Conservation (phyloP, 2,329 filamentous ascomycete genomes). For the Dichotomopilus funicola region DNA sequence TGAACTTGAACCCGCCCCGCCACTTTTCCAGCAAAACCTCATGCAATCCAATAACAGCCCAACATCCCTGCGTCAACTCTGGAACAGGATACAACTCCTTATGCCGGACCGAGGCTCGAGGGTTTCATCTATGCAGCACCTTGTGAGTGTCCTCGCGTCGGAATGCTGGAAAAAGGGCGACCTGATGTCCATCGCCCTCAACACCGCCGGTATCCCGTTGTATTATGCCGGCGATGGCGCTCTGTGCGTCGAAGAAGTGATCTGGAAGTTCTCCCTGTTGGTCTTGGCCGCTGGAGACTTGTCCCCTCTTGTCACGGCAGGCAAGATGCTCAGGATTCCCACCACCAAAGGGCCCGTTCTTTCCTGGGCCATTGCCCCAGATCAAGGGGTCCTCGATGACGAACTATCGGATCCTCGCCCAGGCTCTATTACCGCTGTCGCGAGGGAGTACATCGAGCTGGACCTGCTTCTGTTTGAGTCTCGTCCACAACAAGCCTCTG, state of each 20-base stretch:
- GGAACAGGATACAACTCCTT: conserved; percentile 13
- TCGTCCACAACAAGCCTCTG: conserved; percentile 3
- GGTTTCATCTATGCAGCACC: conserved; percentile 18
- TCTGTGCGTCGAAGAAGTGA: conserved; percentile 11
- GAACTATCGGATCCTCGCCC: not conserved
- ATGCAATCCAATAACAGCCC: conserved; percentile 2
- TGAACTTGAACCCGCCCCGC: not conserved
- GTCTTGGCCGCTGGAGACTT: conserved; percentile 19
- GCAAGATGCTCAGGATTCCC: conserved; percentile 4
- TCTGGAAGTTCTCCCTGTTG: conserved; percentile 19
- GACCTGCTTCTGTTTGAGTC: conserved; percentile 18
- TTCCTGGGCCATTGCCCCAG: conserved; percentile 15
- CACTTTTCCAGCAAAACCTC: not conserved
- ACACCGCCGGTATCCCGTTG: conserved; percentile 21
- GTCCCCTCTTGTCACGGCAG: conserved; percentile 11
- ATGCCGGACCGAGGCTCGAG: not conserved
- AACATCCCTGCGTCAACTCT: conserved; percentile 14
- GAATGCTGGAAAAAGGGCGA: conserved; percentile 17
- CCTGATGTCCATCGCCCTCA: conserved; percentile 24
- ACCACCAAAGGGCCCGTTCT: not conserved
- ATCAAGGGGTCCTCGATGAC: conserved; percentile 1
- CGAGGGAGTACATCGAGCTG: conserved; percentile 21
- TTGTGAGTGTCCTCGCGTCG: conserved; percentile 18
- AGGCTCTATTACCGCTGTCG: conserved; percentile 12
- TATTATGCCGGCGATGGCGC: conserved; percentile 12